phyloP scores from a whole-genome alignment of 2,329 filamentous ascomycete species.

The Daldinia sp. region DNA sequence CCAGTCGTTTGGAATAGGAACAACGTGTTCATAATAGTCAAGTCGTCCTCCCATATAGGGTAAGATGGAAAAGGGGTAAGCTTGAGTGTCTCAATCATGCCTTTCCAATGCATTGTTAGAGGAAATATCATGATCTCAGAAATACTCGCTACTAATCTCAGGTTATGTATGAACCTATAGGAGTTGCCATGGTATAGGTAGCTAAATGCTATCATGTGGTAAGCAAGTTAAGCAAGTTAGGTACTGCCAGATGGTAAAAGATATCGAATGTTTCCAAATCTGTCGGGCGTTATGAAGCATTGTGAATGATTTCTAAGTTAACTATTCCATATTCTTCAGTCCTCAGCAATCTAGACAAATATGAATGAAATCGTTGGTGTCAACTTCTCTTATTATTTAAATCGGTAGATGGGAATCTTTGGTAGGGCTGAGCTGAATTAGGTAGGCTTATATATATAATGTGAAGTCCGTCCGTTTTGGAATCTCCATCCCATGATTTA shows the following conservation, averaged over 20 bases:
- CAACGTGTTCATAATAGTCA: slow-evolving; percentile 18
- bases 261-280: slow-evolving; percentile 1
- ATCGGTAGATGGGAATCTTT: slow-evolving; percentile 6
- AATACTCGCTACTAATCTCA: not conserved
- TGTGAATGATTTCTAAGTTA: not conserved
- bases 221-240: too few species aligned
- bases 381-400: not conserved
- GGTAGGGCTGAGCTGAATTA: slow-evolving; percentile 29
- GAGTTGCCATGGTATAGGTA: not conserved
- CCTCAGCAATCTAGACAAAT: not conserved
- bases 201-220: not conserved
- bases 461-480: slow-evolving; percentile 25
- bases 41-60: not conserved
- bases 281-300: not conserved
- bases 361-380: slow-evolving; percentile 1
- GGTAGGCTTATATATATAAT: slow-evolving; percentile 27
- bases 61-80: slow-evolving; percentile 8
- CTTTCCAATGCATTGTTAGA: not conserved
- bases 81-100: slow-evolving; percentile 21
- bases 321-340: not conserved
- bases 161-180: not conserved
- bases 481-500: slow-evolving; percentile 9
- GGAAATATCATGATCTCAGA: not conserved
- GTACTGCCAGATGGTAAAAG: not conserved
- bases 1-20: slow-evolving; percentile 19